Evolutionary conservation across 1,284 basidiomycete genomes (phyloP).

Genomic region (Coniferiporia sulphurascens): DNA sequence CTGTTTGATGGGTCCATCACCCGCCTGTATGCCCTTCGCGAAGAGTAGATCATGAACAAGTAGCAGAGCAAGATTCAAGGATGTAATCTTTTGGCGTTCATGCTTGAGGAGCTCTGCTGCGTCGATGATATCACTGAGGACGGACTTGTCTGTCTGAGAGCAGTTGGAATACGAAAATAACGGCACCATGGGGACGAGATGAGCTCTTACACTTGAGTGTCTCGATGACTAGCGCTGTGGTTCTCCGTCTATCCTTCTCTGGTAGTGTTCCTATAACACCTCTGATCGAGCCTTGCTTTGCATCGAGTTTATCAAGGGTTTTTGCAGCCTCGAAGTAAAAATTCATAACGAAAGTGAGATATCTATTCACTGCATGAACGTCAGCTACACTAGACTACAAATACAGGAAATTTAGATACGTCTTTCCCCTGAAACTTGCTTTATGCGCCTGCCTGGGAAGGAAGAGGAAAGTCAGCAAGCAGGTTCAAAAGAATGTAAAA

Average conservation of each 20-base stretch:
- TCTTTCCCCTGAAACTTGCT: not conserved
- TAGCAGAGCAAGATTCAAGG: constrained; percentile 70
- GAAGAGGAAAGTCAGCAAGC: not conserved
- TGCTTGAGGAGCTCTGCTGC: constrained; percentile 61
- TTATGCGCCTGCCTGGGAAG: not conserved
- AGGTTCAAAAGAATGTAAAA: not conserved
- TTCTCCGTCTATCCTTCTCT: constrained; percentile 73
- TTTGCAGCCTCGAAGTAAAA: constrained; percentile 88
- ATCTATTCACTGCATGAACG: not conserved
- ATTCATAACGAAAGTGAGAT: constrained; percentile 57
- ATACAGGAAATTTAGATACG: not conserved
- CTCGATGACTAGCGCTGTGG: constrained; percentile 79
- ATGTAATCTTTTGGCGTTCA: constrained; percentile 71
- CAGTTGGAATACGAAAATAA: constrained; percentile 4
- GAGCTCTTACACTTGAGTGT: constrained; percentile 80
- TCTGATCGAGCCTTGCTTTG: constrained; percentile 84
- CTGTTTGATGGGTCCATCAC: constrained; percentile 82
- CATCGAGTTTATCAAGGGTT: constrained; percentile 79
- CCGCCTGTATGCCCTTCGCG: constrained; percentile 77
- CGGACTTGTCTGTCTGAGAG: constrained; percentile 55
- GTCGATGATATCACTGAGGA: constrained; percentile 61
- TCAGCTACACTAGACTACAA: constrained; percentile 3
- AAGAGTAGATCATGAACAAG: constrained; percentile 87
- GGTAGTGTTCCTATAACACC: constrained; percentile 67
- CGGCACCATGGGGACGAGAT: not conserved